Base-by-base conservation (phyloP, 129 eudicot genomes). In the Pseudognaphalium luteoalbum region DNA sequence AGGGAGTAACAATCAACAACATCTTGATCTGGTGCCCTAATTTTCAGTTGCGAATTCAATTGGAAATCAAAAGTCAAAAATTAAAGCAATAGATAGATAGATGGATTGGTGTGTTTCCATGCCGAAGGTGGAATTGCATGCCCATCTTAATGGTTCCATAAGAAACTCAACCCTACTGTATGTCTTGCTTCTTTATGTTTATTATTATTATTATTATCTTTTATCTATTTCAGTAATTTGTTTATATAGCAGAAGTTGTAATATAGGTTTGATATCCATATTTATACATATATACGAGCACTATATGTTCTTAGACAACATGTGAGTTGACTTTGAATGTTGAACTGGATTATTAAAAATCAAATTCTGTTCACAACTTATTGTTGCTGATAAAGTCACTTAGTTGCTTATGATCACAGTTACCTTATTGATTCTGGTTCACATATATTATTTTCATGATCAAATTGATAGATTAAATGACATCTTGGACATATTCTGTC, bases 71-170 rank as follows among this genome's bases (percentile, higher is more conserved):
- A 56, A 6, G 6, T 56, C 10, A 41, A 69, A 37, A 75, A 29
- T 62, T 29, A 44, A 57, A 58, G 37, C 0, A 42, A 0, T 44
- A 37, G 16, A 44, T 44, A 37, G 16, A 44, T 2, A 37, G 81
- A 83, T 82, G 87, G 91, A 88, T 50, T 86, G 84, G 92, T 93
- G 85, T 74, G 74, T 80, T 51, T 69, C 82, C 56, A 82, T 93
- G 86, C 98, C 98, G 30, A 93, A 93, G 82, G 87, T 93, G 63
- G 98, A 91, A 81, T 82, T 93, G 47, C 98, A 93, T 74, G 97
- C 98, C 52, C 98, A 93, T 81, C 97, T 93, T 42, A 91, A 91
- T 78, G 98, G 98, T 6, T 93, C 98, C 68, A 89, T 91, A 66
- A 77, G 98, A 77, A 83, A 87, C 80, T 85, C 97, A 72, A 93